Percentiles rank a stretch among this genome's conserved stretches.
Evolutionary conservation across 352 stramenopile genomes (phyloP).

Genomic region (Globisporangium polare): DNA sequence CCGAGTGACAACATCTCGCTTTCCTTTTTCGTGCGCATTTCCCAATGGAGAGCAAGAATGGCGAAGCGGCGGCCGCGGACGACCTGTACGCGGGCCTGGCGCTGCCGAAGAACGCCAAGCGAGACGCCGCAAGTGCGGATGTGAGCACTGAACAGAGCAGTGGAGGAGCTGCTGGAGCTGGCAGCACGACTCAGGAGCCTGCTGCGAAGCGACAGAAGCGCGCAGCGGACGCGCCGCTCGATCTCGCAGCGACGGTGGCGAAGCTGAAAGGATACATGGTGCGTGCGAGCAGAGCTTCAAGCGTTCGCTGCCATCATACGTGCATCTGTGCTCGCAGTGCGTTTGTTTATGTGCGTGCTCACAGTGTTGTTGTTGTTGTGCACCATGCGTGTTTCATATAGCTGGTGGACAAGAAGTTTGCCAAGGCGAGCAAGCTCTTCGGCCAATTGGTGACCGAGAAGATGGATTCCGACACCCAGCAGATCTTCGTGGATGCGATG

Average conservation of each 20-base stretch:
- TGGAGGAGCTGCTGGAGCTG: background rate
- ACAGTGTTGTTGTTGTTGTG: background rate
- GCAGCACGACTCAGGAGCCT: background rate
- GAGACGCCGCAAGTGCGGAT: conserved; percentile 5
- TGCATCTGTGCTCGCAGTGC: no score
- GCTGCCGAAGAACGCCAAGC: conserved; percentile 46
- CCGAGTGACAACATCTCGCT: background rate
- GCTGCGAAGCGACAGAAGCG: conserved; percentile 25
- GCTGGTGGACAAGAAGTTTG: conserved; percentile 74
- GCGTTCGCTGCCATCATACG: no score
- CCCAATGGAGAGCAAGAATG: background rate
- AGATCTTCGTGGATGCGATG: conserved; percentile 45
- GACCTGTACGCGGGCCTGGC: conserved; percentile 60
- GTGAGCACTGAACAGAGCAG: background rate
- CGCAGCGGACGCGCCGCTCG: conserved; percentile 26
- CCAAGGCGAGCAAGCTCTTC: conserved; percentile 61
- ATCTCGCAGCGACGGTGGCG: conserved; percentile 35
- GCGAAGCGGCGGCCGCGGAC: background rate
- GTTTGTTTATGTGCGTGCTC: background rate
- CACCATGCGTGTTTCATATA: conserved; percentile 11
- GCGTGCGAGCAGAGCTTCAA: background rate
- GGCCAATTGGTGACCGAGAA: conserved; percentile 40
- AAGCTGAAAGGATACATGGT: conserved; percentile 75
- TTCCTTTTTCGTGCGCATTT: background rate
- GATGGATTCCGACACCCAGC: conserved; percentile 29